These are phyloP conservation scores for Blastocystis sp. DNA, from an alignment of 352 stramenopile genomes.

Conservation along the genomic window DNA sequence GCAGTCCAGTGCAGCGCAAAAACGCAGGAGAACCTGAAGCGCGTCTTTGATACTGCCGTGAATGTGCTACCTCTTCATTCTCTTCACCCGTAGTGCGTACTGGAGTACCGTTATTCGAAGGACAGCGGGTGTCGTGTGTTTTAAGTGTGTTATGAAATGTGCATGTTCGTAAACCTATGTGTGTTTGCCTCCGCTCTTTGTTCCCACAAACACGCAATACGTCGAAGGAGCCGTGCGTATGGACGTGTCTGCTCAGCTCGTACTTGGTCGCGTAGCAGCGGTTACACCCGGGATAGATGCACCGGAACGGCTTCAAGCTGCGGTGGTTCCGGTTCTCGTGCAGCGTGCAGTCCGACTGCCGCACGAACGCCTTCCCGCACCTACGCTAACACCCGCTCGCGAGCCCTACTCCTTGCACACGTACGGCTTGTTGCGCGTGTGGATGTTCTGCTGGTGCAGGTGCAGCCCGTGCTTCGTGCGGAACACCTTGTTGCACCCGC, in stretches of 20 bases:
- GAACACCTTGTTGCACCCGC: conserved; percentile 3
- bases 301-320: conserved; percentile 3
- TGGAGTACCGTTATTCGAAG: conserved; percentile 21
- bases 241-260: conserved; percentile 39
- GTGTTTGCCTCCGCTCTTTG: too few relatives aligned
- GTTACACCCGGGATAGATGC: conserved; percentile 42
- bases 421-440: conserved; percentile 35
- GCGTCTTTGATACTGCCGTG: conserved; percentile 38
- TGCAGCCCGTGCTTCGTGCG: conserved; percentile 41
- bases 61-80: not conserved
- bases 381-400: not conserved
- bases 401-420: conserved; percentile 20
- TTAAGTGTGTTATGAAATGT: not conserved
- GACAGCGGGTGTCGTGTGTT: not conserved
- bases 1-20: conserved; percentile 49
- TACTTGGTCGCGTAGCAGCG: conserved; percentile 31
- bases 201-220: too few relatives aligned
- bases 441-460: conserved; percentile 53
- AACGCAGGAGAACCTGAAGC: conserved; percentile 54
- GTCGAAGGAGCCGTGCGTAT: not conserved
- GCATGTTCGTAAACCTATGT: too few relatives aligned
- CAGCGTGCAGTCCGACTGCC: conserved; percentile 48
- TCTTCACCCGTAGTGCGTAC: not conserved
- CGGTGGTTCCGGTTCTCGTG: conserved; percentile 59
- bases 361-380: conserved; percentile 52